Conservation (phyloP, 2,329 filamentous ascomycete genomes). For the Juglanconis sp. region DNA sequence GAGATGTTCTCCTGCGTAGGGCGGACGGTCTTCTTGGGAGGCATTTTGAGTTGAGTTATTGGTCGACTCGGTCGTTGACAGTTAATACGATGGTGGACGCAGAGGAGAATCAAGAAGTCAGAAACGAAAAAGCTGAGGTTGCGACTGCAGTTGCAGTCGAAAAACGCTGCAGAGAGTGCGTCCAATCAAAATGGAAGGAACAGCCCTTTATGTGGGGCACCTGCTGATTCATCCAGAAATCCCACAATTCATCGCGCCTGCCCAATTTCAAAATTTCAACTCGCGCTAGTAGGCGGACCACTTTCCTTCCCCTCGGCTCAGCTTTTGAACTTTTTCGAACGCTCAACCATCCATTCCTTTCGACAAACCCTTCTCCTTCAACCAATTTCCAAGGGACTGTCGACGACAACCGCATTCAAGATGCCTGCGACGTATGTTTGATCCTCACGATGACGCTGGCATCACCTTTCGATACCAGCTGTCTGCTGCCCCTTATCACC, state of each 20-base stretch:
- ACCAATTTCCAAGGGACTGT: slow-evolving; percentile 12
- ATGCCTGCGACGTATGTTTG: slow-evolving; percentile 25
- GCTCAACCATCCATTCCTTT: slow-evolving; percentile 26
- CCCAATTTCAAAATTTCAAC: slow-evolving; percentile 18
- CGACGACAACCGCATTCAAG: slow-evolving; percentile 29
- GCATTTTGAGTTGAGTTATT: slow-evolving; percentile 61
- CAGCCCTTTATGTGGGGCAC: no score
- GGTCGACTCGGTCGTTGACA: slow-evolving; percentile 22
- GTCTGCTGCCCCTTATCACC: background rate
- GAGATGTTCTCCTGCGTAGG: slow-evolving; percentile 96
- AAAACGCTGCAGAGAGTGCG: slow-evolving; percentile 1
- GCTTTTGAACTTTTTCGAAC: slow-evolving; percentile 14
- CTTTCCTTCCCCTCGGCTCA: slow-evolving; percentile 1
- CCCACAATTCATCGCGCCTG: slow-evolving; percentile 1
- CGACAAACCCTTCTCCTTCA: background rate
- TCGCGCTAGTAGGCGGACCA: background rate
- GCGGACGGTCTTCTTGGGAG: slow-evolving; percentile 78
- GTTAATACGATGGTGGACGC: slow-evolving; percentile 14
- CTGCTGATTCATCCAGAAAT: slow-evolving; percentile 2
- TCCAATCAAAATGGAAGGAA: slow-evolving; percentile 4
- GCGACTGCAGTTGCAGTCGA: slow-evolving; percentile 1
- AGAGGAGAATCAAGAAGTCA: slow-evolving; percentile 2
- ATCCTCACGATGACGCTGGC: slow-evolving; percentile 23
- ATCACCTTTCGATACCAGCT: slow-evolving; percentile 8
- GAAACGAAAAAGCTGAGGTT: background rate